Evolutionary conservation across 768 basidiomycete species (phyloP).

Genomic region (Pisolithus orientalis): DNA sequence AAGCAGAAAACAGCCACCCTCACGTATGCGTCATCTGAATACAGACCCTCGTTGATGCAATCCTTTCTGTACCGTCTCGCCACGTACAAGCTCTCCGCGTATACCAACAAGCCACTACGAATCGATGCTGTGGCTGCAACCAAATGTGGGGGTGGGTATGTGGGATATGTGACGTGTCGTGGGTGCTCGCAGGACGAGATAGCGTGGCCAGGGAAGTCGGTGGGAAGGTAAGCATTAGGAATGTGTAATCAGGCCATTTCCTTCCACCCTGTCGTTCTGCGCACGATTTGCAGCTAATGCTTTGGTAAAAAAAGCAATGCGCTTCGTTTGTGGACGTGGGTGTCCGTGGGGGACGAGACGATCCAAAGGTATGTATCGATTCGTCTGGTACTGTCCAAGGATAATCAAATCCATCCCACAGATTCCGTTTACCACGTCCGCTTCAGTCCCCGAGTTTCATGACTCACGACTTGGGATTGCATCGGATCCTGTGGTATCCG

Average conservation of each 20-base stretch:
- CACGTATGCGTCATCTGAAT: constrained; percentile 46
- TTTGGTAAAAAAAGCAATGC: constrained; percentile 72
- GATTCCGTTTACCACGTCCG: constrained; percentile 74
- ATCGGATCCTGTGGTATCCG: constrained; percentile 48
- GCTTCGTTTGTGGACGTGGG: constrained; percentile 57
- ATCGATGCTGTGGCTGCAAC: constrained; percentile 61
- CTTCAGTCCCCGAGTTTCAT: constrained; percentile 60
- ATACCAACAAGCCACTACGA: constrained; percentile 63
- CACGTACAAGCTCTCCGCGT: constrained; percentile 76
- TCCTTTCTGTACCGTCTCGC: constrained; percentile 70
- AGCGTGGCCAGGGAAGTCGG: constrained; percentile 75
- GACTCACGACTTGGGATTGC: constrained; percentile 52
- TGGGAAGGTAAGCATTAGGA: constrained; percentile 38
- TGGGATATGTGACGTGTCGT: constrained; percentile 63
- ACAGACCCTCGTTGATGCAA: constrained; percentile 69
- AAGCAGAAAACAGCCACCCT: constrained; percentile 46
- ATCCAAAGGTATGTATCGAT: constrained; percentile 57
- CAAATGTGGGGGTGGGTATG: constrained; percentile 77
- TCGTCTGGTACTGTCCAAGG: background rate
- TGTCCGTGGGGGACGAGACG: constrained; percentile 82
- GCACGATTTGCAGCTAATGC: constrained; percentile 44
- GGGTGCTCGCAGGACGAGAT: constrained; percentile 65
- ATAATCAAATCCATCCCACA: constrained; percentile 10
- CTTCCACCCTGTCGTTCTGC: background rate
- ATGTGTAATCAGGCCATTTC: background rate